Base-by-base conservation (phyloP, 768 basidiomycete species). In the Suillus clintonianus region DNA sequence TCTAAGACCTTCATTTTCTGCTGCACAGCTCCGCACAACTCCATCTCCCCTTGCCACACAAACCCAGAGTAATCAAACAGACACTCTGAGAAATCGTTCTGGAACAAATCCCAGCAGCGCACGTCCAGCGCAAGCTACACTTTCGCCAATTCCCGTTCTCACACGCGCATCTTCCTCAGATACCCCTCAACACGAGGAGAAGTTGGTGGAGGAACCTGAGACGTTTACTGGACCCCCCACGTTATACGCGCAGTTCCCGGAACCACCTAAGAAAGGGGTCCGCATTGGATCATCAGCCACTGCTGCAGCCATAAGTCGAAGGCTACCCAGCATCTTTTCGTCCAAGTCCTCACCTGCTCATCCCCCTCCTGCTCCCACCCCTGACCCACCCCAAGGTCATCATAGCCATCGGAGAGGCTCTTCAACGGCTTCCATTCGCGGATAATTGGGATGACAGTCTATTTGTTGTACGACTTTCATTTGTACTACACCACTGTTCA, bases 1-100 rank as follows among this genome's bases (percentile, higher is more conserved):
- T 59, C 71, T 93, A 62, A 83, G 91, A 59, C 89, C 91, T 17
- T 93, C 91, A 24, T 83, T 85, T 67, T 93, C 91, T 71, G 91
- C 91, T 59, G 89, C 89, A 14, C 91, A 93, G 68, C 78, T 93
- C 45, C 83, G 91, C 62, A 85, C 81, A 17, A 77, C 78, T 11
- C 77, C 83, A n/a, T 79, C 79, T 51, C 62, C 78, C 37, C 67
- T 74, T 68, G 67, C 76, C 50, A 63, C 74, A 64, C 71, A 77
- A 53, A 56, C 70, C 73, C 76, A 68, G 66, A 75, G 66, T 22
- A 79, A 76, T 36, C 81, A 81, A 39, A 83, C 82, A 68, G 83
- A 80, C 57, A 62, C 72, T 60, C 69, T 72, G 37, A 82, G 90
- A 66, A 83, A 76, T 73, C 85, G 90, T 63, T 81, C 90, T 4